phyloP scores from a whole-genome alignment of 75 land plant species.

The Isoetes taiwanensis region DNA sequence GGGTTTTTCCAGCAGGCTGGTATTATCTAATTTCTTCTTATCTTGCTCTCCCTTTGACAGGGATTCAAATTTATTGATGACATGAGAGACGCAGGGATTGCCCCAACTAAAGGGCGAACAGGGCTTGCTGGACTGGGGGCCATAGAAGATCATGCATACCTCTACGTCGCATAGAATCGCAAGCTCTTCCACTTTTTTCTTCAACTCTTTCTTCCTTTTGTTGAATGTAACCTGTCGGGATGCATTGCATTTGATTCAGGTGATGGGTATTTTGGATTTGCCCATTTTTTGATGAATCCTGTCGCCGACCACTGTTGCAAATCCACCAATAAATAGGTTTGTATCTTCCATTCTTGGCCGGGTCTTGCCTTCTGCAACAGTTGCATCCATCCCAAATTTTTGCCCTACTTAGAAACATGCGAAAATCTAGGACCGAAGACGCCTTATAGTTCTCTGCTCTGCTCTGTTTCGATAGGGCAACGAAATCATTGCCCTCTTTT shows the following conservation, averaged over 20 bases:
- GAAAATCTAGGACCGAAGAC: no score
- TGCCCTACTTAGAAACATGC: no score
- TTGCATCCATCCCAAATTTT: no score
- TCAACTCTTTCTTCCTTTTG: slow-evolving; percentile 41
- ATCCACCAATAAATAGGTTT: no score
- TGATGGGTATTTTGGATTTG: slow-evolving; percentile 9
- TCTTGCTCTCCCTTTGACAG: slow-evolving; percentile 41
- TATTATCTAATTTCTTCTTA: slow-evolving; percentile 64
- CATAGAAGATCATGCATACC: slow-evolving; percentile 36
- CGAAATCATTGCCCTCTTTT: no score
- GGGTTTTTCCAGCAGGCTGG: slow-evolving; percentile 31
- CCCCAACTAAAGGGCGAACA: slow-evolving; percentile 25
- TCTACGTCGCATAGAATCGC: slow-evolving; percentile 40
- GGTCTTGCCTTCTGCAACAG: no score
- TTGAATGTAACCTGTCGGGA: slow-evolving; percentile 37
- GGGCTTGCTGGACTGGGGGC: slow-evolving; percentile 22
- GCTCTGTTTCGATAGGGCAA: no score
- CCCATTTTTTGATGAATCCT: no score
- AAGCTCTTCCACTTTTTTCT: slow-evolving; percentile 54
- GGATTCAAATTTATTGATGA: slow-evolving; percentile 18
- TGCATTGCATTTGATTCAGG: slow-evolving; percentile 27
- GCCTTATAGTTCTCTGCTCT: no score
- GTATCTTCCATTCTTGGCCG: no score
- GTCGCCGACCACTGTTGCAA: no score
- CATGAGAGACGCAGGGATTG: slow-evolving; percentile 13